Evolutionary conservation across 208 protist genomes (phyloP).

Genomic region (Angomonas ambiguus): DNA sequence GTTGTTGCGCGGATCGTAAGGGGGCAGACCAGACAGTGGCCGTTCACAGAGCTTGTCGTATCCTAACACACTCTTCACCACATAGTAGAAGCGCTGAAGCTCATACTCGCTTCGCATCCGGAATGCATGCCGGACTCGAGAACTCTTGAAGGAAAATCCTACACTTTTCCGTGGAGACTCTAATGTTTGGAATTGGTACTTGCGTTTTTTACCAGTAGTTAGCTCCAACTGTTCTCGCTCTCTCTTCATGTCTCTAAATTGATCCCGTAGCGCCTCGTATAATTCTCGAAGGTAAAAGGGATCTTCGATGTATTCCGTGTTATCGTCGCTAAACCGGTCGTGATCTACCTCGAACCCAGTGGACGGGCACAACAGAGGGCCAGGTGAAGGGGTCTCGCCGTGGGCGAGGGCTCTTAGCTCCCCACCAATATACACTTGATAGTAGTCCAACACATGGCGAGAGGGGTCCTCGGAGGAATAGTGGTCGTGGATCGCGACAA

Average conservation of each 20-base stretch:
- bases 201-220: conserved; percentile 17
- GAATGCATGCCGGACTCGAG: conserved; percentile 29
- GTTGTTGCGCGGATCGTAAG: conserved; percentile 72
- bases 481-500: conserved; percentile 38
- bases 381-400: conserved; percentile 32
- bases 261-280: conserved; percentile 61
- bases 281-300: conserved; percentile 51
- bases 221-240: conserved; percentile 35
- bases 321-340: conserved; percentile 29
- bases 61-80: conserved; percentile 58
- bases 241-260: conserved; percentile 43
- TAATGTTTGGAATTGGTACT: conserved; percentile 28
- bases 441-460: conserved; percentile 51
- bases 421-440: conserved; percentile 54
- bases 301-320: conserved; percentile 48
- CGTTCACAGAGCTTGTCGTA: conserved; percentile 60
- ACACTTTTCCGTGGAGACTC: conserved; percentile 34
- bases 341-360: conserved; percentile 21
- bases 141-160: conserved; percentile 19
- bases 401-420: conserved; percentile 27
- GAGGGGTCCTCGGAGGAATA: conserved; percentile 46
- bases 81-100: conserved; percentile 51
- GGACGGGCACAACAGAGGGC: conserved; percentile 43
- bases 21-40: conserved; percentile 57
- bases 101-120: conserved; percentile 62